Evolutionary conservation across 345 rosid species (phyloP).

Genomic region (Cardamine occulta): DNA sequence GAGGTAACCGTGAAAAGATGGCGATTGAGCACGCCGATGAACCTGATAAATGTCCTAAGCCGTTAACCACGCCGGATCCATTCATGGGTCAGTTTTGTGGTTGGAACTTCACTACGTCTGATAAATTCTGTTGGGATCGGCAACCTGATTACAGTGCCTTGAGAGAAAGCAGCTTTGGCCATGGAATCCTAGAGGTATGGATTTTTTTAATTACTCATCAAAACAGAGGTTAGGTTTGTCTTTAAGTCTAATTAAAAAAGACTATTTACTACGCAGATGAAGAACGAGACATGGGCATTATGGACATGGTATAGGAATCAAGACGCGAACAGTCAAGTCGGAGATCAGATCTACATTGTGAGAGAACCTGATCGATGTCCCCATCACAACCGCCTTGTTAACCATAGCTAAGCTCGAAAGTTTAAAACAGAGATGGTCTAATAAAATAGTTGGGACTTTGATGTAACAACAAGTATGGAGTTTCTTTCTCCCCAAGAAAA

Average conservation of each 20-base stretch:
- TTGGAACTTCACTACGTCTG: constrained; percentile 72
- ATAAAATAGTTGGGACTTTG: not conserved
- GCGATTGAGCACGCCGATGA: constrained; percentile 77
- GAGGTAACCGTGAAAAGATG: constrained; percentile 80
- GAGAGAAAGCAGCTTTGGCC: constrained; percentile 95
- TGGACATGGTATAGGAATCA: constrained; percentile 96
- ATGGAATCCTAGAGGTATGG: constrained; percentile 85
- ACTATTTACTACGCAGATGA: constrained; percentile 51
- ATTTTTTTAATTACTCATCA: not conserved
- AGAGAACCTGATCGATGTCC: constrained; percentile 65
- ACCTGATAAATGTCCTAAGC: constrained; percentile 84
- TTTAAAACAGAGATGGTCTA: constrained; percentile 4
- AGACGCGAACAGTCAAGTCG: constrained; percentile 54
- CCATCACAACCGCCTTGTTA: constrained; percentile 27
- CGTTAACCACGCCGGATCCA: constrained; percentile 61
- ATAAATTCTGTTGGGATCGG: constrained; percentile 84
- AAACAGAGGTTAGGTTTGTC: constrained; percentile 18
- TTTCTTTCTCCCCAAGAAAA: not conserved
- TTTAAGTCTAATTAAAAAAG: not conserved
- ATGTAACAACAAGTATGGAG: constrained; percentile 7
- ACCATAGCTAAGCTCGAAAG: constrained; percentile 31
- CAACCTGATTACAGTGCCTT: constrained; percentile 94
- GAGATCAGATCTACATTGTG: constrained; percentile 85
- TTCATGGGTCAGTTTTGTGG: constrained; percentile 72
- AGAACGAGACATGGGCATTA: constrained; percentile 81